Evolutionary conservation across 306 rosid species (phyloP), one percentile per base, ranked within the genome.

Genomic region (Castanopsis chinensis): DNA sequence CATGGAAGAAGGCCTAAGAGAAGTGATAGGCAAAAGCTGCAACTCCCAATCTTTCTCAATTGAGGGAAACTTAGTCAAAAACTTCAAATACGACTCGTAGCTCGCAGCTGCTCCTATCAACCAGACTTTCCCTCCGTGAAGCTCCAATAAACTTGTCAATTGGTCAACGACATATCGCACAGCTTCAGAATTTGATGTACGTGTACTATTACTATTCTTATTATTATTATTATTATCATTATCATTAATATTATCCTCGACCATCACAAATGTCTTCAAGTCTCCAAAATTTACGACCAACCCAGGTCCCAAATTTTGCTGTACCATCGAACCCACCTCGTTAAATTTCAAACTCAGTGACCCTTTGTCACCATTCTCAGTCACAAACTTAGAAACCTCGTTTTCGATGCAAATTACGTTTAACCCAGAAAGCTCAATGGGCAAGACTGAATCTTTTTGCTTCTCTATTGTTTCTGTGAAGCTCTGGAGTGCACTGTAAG

Each of bases 11-110:
- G 94, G 77, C 63, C 79, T 87, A 56, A 89, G 80, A 84, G 92
- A 93, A n/a, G 97, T 93, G 53, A 96, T 96, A 1, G 96, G 99
- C 5, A 93, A 86, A 86, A 90, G 96, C 79, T 91, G 96, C 84
- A 96, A 81, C 75, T 91, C 92, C 98, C 93, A 93, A 5, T 96
- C 97, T 82, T 88, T 96, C 75, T 93, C 99, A 0, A 93, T 67
- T n/a, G 85, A 83, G 23, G 96, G 90, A 84, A 89, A 96, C 81
- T 72, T 86, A 5, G 80, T 87, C 65, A 91, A 72, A 71, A 96
- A 91, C 65, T 91, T 91, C 89, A 91, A 81, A 78, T 93, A 96
- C 76, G 84, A 87, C 67, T 94, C 99, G 55, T 93, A 90, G 78
- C 88, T 96, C 1, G 85, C 84, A 2, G 96, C 90, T 18, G 93